Conservation (phyloP, 2,329 filamentous ascomycete species). For the Colletotrichum agaves region DNA sequence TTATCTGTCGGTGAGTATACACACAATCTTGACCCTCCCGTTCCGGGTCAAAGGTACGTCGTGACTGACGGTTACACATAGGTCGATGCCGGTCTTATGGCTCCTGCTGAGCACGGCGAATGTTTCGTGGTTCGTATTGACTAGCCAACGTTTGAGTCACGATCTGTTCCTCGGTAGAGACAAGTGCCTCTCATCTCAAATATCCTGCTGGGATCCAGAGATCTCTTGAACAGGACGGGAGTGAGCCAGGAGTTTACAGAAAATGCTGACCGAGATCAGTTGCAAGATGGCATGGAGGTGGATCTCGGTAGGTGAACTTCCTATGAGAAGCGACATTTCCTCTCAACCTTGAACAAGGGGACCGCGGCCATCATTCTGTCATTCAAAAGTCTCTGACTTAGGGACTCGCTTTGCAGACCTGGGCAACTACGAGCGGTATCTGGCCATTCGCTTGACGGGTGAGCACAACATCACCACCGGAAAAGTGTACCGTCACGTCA, state of each 20-base stretch:
- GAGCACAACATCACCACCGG: conserved; percentile 98
- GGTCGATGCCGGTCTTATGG: conserved; percentile 39
- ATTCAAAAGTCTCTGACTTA: conserved; percentile 33
- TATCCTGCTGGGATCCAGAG: background rate
- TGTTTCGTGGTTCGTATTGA: conserved; percentile 37
- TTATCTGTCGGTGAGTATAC: conserved; percentile 53
- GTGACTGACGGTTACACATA: conserved; percentile 19
- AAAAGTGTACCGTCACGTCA: conserved; percentile 93
- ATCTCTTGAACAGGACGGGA: background rate
- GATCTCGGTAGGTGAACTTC: conserved; percentile 37
- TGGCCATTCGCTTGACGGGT: conserved; percentile 81
- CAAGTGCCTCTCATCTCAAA: conserved; percentile 9
- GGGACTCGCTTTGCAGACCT: conserved; percentile 51
- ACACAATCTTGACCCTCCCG: background rate
- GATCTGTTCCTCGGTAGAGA: background rate
- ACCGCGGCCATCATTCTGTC: background rate
- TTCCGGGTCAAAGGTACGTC: no score
- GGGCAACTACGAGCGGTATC: conserved; percentile 73
- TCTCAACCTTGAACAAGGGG: background rate
- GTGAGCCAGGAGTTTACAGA: background rate
- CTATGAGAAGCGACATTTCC: background rate
- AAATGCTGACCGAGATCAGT: conserved; percentile 23
- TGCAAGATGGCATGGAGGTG: conserved; percentile 38
- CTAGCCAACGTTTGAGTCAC: background rate
- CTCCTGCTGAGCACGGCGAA: conserved; percentile 47